Evolutionary conservation across 2,329 filamentous ascomycete genomes (phyloP).

Genomic region (Neofusicoccum laricinum): DNA sequence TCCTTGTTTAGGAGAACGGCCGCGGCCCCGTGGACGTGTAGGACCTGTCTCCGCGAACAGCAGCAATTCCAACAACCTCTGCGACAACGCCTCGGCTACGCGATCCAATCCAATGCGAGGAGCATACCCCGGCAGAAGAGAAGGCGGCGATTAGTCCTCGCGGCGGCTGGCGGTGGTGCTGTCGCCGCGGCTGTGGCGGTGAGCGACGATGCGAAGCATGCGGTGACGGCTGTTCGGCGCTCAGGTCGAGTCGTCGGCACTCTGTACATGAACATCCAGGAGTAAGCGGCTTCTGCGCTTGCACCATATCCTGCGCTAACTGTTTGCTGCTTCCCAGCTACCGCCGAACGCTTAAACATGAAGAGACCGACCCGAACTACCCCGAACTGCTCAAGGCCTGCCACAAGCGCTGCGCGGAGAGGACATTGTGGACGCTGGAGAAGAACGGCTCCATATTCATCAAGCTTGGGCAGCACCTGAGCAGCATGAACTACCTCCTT

Average conservation of each 20-base stretch:
- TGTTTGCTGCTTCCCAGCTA: slow-evolving; percentile 63
- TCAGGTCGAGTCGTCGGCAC: slow-evolving; percentile 74
- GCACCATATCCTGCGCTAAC: slow-evolving; percentile 18
- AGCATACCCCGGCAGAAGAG: slow-evolving; percentile 25
- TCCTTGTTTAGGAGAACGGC: slow-evolving; percentile 24
- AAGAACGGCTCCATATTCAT: slow-evolving; percentile 98
- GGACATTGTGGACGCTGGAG: slow-evolving; percentile 83
- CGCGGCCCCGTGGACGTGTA: slow-evolving; percentile 36
- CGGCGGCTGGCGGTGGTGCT: slow-evolving; percentile 30
- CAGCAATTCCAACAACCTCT: slow-evolving; percentile 20
- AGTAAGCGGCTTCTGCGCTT: slow-evolving; percentile 56
- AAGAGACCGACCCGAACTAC: slow-evolving; percentile 63
- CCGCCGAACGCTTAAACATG: slow-evolving; percentile 73
- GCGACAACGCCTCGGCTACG: slow-evolving; percentile 23
- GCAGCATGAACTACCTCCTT: slow-evolving; percentile 91
- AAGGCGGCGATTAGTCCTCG: slow-evolving; percentile 27
- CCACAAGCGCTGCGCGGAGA: slow-evolving; percentile 86
- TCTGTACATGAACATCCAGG: slow-evolving; percentile 80
- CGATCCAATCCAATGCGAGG: slow-evolving; percentile 20
- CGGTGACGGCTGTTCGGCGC: slow-evolving; percentile 71
- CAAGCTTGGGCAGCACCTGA: slow-evolving; percentile 93
- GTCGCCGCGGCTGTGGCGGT: slow-evolving; percentile 48
- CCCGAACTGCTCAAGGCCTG: slow-evolving; percentile 72
- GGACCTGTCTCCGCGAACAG: slow-evolving; percentile 28
- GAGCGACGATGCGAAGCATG: slow-evolving; percentile 69